These are phyloP conservation scores for Russula virescens DNA, from an alignment of 768 basidiomycete genomes.

Conservation along the genomic window DNA sequence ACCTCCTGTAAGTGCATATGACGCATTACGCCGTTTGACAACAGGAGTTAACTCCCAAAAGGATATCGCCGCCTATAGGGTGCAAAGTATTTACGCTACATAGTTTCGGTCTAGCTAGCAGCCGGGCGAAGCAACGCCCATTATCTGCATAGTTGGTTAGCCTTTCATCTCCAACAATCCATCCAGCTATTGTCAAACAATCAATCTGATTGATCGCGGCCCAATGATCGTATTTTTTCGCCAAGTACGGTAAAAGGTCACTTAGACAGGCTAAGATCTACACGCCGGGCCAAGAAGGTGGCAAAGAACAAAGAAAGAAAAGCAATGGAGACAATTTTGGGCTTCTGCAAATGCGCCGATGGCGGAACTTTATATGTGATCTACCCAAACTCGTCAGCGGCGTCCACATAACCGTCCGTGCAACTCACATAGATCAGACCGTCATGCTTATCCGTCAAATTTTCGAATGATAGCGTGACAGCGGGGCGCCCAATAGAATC, in stretches of 20 bases:
- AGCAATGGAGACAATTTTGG: conserved; percentile 66
- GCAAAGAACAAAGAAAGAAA: conserved; percentile 61
- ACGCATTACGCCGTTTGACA: background rate
- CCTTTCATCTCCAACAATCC: background rate
- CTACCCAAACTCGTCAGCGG: conserved; percentile 37
- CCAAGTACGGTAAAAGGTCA: background rate
- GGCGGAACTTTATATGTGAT: conserved; percentile 82
- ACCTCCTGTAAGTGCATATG: background rate
- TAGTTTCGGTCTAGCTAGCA: conserved; percentile 32
- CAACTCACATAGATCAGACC: conserved; percentile 74
- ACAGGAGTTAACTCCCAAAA: background rate
- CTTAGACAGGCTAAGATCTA: conserved; percentile 43
- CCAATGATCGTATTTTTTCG: conserved; percentile 31
- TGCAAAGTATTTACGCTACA: conserved; percentile 42
- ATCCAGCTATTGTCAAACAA: conserved; percentile 24
- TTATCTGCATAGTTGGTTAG: conserved; percentile 2
- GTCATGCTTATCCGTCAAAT: conserved; percentile 74
- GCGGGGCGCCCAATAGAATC: conserved; percentile 87
- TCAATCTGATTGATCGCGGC: background rate
- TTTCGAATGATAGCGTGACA: conserved; percentile 63
- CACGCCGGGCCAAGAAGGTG: conserved; percentile 41
- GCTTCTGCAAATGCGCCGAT: conserved; percentile 82
- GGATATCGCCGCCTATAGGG: conserved; percentile 33
- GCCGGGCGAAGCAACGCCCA: conserved; percentile 23
- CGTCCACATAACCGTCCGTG: background rate